phyloP scores from a whole-genome alignment of 2,329 filamentous ascomycete species.

The Colletotrichum sidae region DNA sequence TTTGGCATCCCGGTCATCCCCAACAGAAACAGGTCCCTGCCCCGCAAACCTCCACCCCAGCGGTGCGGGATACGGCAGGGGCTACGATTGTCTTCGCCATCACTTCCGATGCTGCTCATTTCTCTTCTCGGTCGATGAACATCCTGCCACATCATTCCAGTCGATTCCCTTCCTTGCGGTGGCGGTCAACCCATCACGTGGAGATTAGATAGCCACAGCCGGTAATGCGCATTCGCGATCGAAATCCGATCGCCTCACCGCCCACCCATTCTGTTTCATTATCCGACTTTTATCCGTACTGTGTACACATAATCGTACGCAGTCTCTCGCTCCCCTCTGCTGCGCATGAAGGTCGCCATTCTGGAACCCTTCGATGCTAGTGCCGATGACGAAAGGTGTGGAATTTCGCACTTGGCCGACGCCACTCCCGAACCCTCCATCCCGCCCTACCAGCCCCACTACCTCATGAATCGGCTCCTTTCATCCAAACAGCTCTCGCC shows the following conservation, averaged over 20 bases:
- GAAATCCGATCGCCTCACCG: background rate
- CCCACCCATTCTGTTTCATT: no score
- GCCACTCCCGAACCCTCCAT: constrained; percentile 25
- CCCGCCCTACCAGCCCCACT: constrained; percentile 22
- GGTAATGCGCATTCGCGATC: constrained; percentile 2
- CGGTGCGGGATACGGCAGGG: constrained; percentile 24
- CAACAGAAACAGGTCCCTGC: constrained; percentile 38
- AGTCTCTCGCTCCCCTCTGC: background rate
- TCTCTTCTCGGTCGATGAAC: constrained; percentile 9
- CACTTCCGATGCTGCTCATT: constrained; percentile 17
- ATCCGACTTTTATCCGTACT: background rate
- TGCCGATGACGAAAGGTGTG: constrained; percentile 6
- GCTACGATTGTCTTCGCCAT: constrained; percentile 21
- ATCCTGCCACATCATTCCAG: background rate
- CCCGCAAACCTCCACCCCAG: constrained; percentile 33
- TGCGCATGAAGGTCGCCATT: constrained; percentile 17
- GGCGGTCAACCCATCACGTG: constrained; percentile 2
- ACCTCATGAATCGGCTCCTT: background rate
- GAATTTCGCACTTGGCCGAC: constrained; percentile 17
- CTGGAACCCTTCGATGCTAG: constrained; percentile 32
- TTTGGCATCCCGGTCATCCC: constrained; percentile 35
- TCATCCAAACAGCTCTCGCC: constrained; percentile 19
- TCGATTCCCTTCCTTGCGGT: constrained; percentile 8
- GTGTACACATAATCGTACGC: no score
- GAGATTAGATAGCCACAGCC: constrained; percentile 6